Conservation (phyloP, 257 asterid genomes). For the Apocynum venetum region DNA sequence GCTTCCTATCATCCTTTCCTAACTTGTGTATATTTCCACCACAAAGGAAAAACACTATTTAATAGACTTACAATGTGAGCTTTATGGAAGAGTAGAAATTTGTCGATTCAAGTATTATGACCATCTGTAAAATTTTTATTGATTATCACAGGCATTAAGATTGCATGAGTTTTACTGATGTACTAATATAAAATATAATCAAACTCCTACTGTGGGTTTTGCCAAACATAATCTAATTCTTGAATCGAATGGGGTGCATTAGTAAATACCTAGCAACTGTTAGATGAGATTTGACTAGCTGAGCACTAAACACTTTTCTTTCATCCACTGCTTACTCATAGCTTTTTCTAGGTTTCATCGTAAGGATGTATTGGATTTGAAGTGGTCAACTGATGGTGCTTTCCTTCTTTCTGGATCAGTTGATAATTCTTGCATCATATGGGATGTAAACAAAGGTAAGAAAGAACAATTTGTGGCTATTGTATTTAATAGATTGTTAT, state of each 20-base stretch:
- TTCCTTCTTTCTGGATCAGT: slow-evolving; percentile 93
- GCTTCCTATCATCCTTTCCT: not conserved
- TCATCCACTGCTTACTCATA: not conserved
- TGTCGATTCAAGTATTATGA: not conserved
- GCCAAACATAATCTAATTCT: not conserved
- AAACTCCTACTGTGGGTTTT: not conserved
- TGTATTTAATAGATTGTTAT: not conserved
- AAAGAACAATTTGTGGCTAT: not conserved
- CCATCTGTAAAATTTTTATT: not conserved
- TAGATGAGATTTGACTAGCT: not conserved
- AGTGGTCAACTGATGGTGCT: slow-evolving; percentile 88
- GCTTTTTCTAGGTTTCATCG: slow-evolving; percentile 73
- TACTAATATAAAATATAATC: not conserved
- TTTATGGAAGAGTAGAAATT: not conserved
- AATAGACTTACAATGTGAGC: no score
- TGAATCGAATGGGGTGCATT: not conserved
- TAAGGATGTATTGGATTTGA: slow-evolving; percentile 88
- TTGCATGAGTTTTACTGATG: not conserved
- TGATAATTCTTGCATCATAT: slow-evolving; percentile 91
- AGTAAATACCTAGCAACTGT: not conserved
- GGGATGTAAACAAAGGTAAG: slow-evolving; percentile 86
- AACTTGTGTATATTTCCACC: not conserved
- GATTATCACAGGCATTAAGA: not conserved
- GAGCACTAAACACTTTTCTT: not conserved
- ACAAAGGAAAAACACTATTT: not conserved